These are phyloP conservation scores for Termitomyces sp. DNA, from an alignment of 768 basidiomycete species.

Conservation along the genomic window DNA sequence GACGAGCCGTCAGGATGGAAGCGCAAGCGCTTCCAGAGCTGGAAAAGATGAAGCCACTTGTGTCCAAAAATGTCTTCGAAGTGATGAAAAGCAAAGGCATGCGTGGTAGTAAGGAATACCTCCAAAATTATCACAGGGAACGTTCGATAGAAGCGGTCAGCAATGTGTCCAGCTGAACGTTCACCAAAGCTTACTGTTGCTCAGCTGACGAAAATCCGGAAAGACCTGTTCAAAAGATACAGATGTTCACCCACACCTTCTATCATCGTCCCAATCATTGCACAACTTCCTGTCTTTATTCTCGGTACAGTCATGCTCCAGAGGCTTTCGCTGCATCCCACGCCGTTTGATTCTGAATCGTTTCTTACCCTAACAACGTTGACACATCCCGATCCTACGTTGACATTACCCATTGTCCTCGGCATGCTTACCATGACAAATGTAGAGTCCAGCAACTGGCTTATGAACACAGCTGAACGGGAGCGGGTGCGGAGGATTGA, in stretches of 20 bases:
- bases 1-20: constrained; percentile 56
- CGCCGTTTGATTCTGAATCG: constrained; percentile 74
- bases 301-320: constrained; percentile 58
- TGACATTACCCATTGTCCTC: constrained; percentile 63
- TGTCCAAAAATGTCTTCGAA: constrained; percentile 39
- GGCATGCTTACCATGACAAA: constrained; percentile 77
- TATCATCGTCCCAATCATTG: constrained; percentile 56
- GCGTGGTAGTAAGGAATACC: constrained; percentile 49
- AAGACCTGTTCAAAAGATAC: constrained; percentile 58
- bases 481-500: constrained; percentile 47
- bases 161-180: neutral
- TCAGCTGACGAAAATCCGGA: constrained; percentile 52
- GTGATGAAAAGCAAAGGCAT: constrained; percentile 56
- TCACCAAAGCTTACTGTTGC: constrained; percentile 4
- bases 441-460: constrained; percentile 75
- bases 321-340: constrained; percentile 51
- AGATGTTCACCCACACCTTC: constrained; percentile 56
- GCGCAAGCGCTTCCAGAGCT: constrained; percentile 59
- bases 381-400: constrained; percentile 68
- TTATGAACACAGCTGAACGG: constrained; percentile 56
- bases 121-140: constrained; percentile 45
- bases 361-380: constrained; percentile 73
- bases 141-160: constrained; percentile 48
- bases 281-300: constrained; percentile 74
- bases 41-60: constrained; percentile 42